A percentile compares a stretch with the other conserved stretches of the same genome.
phyloP scores from a whole-genome alignment of 352 stramenopile species.

The Thalassiosira hispida region DNA sequence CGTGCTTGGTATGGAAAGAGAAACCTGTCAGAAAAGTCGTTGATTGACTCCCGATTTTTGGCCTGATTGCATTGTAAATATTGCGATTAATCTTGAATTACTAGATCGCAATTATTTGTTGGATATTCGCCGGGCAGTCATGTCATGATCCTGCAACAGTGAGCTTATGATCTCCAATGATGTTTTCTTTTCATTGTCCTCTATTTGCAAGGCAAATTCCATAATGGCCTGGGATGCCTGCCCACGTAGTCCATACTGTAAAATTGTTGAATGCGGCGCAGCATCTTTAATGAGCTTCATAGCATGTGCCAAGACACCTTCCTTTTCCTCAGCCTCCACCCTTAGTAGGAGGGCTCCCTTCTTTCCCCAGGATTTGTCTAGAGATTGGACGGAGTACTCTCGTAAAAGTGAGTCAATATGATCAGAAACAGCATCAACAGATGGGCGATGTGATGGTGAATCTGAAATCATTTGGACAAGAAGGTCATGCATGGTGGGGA shows the following conservation, averaged over 20 bases:
- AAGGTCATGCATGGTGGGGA: slow-evolving; percentile 73
- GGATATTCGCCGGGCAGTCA: slow-evolving; percentile 46
- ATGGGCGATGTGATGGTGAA: slow-evolving; percentile 64
- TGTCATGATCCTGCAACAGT: slow-evolving; percentile 22
- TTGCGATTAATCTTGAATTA: neutral
- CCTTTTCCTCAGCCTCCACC: slow-evolving; percentile 69
- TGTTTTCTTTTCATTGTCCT: slow-evolving; percentile 25
- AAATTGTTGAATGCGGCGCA: slow-evolving; percentile 65
- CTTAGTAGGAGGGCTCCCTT: slow-evolving; percentile 73
- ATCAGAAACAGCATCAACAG: slow-evolving; percentile 63
- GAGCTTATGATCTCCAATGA: slow-evolving; percentile 48
- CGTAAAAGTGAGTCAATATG: slow-evolving; percentile 76
- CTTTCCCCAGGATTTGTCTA: slow-evolving; percentile 65
- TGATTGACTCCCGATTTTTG: slow-evolving; percentile 56
- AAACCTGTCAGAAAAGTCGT: slow-evolving; percentile 50
- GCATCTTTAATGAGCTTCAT: slow-evolving; percentile 72
- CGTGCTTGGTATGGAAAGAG: slow-evolving; percentile 39
- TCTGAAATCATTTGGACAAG: slow-evolving; percentile 77
- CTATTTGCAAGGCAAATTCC: slow-evolving; percentile 78
- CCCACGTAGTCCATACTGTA: slow-evolving; percentile 80
- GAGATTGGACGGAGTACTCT: slow-evolving; percentile 80
- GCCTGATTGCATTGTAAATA: too few species aligned
- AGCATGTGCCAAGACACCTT: slow-evolving; percentile 67
- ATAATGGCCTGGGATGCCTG: slow-evolving; percentile 73
- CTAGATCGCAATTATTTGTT: slow-evolving; percentile 24